Percentiles rank a stretch among this genome's conserved stretches.
phyloP scores from a whole-genome alignment of 2,329 filamentous ascomycete genomes.

The Sclerotinia minor region DNA sequence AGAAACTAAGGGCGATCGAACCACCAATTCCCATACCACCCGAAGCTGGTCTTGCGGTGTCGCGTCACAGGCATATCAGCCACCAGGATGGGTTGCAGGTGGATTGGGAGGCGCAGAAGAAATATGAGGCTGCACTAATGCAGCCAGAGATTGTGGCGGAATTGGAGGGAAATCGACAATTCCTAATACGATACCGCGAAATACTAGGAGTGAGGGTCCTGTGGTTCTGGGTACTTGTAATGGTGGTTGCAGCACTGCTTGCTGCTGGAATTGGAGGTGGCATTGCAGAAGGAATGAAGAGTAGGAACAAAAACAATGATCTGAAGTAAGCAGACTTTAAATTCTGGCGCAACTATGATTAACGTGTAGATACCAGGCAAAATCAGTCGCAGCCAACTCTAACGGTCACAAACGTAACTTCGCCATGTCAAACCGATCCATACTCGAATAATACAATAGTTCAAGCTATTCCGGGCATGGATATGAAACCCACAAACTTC shows the following conservation, averaged over 20 bases:
- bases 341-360: neutral
- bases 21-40: slow-evolving; percentile 1
- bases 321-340: neutral
- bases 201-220: slow-evolving; percentile 9
- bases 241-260: neutral
- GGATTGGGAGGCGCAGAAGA: neutral
- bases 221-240: neutral
- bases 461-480: neutral
- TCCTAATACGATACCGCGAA: neutral
- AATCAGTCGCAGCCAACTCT: neutral
- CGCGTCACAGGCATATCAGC: neutral
- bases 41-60: slow-evolving; percentile 16
- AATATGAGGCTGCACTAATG: neutral
- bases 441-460: neutral
- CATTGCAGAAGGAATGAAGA: neutral
- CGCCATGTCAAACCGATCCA: neutral
- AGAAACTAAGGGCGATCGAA: neutral
- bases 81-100: slow-evolving; percentile 6
- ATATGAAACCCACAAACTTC: neutral
- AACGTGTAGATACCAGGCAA: neutral
- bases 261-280: neutral
- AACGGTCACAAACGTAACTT: neutral
- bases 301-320: neutral
- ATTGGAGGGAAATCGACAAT: neutral
- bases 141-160: slow-evolving; percentile 11